A percentile compares a stretch with the other conserved stretches of the same genome.
Evolutionary conservation across 495 filamentous ascomycete species (phyloP).

Genomic region (Xylaria bambusicola): DNA sequence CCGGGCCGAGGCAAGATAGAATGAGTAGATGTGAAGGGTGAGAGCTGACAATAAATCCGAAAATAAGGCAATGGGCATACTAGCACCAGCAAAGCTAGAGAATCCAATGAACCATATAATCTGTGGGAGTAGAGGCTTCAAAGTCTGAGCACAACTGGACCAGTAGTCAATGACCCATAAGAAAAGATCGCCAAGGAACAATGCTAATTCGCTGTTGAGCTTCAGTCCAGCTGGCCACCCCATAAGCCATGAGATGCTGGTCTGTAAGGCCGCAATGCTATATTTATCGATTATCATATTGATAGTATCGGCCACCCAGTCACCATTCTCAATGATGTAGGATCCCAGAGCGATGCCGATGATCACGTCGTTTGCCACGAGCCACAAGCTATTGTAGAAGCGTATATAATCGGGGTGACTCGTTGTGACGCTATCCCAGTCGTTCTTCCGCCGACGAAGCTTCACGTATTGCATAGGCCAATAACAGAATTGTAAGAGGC

Average conservation of each 20-base stretch:
- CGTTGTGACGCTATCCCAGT: constrained; percentile 94
- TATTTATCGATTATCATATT: constrained; percentile 75
- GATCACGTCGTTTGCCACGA: constrained; percentile 97
- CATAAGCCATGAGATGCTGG: constrained; percentile 94
- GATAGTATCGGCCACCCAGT: constrained; percentile 81
- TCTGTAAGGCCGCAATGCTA: constrained; percentile 85
- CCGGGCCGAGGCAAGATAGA: constrained; percentile 92
- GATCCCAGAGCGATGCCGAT: constrained; percentile 96
- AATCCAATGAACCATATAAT: constrained; percentile 93
- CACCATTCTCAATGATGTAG: constrained; percentile 94
- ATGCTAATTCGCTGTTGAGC: constrained; percentile 90
- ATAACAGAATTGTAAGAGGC: constrained; percentile 97
- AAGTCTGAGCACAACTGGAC: constrained; percentile 74
- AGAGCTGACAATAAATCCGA: constrained; percentile 91
- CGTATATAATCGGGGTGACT: constrained; percentile 98
- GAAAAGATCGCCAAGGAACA: constrained; percentile 92
- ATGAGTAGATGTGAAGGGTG: constrained; percentile 95
- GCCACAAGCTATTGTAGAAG: constrained; percentile 98
- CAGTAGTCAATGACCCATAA: constrained; percentile 98
- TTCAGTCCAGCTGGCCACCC: constrained; percentile 98
- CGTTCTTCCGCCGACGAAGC: constrained; percentile 79
- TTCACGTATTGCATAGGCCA: constrained; percentile 97
- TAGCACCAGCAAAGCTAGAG: constrained; percentile 91
- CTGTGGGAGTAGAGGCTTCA: constrained; percentile 78
- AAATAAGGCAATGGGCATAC: constrained; percentile 94